Evolutionary conservation across 805 yeast species (phyloP).

Genomic region (Komagataella kurtzmanii): DNA sequence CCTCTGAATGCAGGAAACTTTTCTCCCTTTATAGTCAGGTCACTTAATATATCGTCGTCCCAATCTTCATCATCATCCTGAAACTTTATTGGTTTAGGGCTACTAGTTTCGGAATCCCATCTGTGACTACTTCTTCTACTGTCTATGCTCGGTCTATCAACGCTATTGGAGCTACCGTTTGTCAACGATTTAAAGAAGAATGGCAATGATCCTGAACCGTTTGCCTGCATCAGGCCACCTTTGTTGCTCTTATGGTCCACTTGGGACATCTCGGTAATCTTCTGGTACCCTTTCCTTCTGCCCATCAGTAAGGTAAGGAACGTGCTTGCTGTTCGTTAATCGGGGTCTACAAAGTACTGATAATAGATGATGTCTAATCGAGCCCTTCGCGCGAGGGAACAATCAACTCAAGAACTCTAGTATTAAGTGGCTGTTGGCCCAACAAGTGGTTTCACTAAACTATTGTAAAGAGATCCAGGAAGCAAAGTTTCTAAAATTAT

Average conservation of each 20-base stretch:
- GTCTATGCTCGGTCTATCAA: background rate
- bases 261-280: conserved; percentile 14
- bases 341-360: background rate
- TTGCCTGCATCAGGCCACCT: conserved; percentile 2
- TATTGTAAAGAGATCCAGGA: too few relatives aligned
- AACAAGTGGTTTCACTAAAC: too few relatives aligned
- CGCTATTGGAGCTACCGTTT: background rate
- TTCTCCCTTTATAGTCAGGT: background rate
- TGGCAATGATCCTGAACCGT: conserved; percentile 3
- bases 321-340: background rate
- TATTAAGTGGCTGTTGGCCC: background rate
- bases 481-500: too few relatives aligned
- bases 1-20: background rate
- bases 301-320: conserved; percentile 5
- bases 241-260: conserved; percentile 9
- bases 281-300: conserved; percentile 19
- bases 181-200: conserved; percentile 14
- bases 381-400: background rate
- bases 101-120: conserved; percentile 10
- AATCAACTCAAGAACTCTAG: too few relatives aligned
- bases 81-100: conserved; percentile 27
- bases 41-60: conserved; percentile 57
- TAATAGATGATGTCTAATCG: background rate
- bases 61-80: conserved; percentile 79
- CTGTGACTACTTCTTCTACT: background rate